A percentile compares a stretch with the other conserved stretches of the same genome.
These are phyloP conservation scores for Cystoderma amianthinum DNA, from an alignment of 768 basidiomycete genomes.

Conservation along the genomic window DNA sequence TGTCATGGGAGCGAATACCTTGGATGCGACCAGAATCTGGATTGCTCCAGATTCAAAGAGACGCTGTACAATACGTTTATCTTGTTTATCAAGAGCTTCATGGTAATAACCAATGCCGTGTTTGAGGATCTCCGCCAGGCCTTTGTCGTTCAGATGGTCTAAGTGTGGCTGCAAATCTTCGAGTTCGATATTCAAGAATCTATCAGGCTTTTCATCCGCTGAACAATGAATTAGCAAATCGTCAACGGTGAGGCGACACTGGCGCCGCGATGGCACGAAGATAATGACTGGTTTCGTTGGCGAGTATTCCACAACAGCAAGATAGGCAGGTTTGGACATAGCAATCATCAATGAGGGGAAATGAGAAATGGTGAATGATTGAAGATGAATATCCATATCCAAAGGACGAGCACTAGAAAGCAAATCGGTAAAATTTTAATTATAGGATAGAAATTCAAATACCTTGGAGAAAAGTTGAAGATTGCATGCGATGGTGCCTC, in stretches of 20 bases:
- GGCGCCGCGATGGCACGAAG: constrained; percentile 90
- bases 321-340: constrained; percentile 98
- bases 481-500: constrained; percentile 89
- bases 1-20: constrained; percentile 41
- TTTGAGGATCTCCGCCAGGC: constrained; percentile 72
- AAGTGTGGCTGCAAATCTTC: constrained; percentile 83
- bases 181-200: constrained; percentile 86
- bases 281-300: constrained; percentile 81
- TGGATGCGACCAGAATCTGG: constrained; percentile 90
- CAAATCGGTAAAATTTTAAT: constrained; percentile 4
- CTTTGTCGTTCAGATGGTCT: constrained; percentile 73
- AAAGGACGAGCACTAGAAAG: constrained; percentile 79
- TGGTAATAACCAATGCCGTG: constrained; percentile 95
- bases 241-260: constrained; percentile 90
- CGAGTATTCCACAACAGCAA: constrained; percentile 86
- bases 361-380: constrained; percentile 94
- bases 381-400: constrained; percentile 95
- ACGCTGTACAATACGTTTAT: constrained; percentile 89
- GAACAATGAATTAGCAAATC: constrained; percentile 85
- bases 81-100: constrained; percentile 86
- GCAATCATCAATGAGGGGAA: constrained; percentile 98
- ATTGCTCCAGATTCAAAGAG: constrained; percentile 93
- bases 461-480: constrained; percentile 97
- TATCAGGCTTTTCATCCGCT: constrained; percentile 77
- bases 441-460: constrained; percentile 2